Evolutionary conservation across 345 rosid species (phyloP), one percentile per base, ranked within the genome.

Genomic region (Eucalyptus decipiens): DNA sequence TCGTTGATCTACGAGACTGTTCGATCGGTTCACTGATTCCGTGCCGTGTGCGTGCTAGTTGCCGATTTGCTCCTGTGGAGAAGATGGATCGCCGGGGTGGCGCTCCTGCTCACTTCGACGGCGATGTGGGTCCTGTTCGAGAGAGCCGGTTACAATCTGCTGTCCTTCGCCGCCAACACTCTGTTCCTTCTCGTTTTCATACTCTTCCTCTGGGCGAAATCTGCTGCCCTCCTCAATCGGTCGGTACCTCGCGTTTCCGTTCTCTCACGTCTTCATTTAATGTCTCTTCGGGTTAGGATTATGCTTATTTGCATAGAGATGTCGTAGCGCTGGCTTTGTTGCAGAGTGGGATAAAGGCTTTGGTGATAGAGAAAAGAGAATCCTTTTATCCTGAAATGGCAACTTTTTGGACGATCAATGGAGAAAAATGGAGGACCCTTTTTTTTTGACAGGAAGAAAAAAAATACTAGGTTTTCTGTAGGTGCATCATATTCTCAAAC

Each of bases 201-300:
- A 90, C 97, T 98, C 94, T 98, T 97, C 94, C 89, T 96, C 47
- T 97, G 99, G 99, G 99, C 98, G 40, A 98, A 97, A 93, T 98
- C 99, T 90, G 99, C 99, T 91, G 91, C 95, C 28, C 95, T 98
- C 88, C 98, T 98, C 86, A 98, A 97, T 90, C 94, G 99, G 99
- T 98, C 15, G 45, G 87, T 86, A 58, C 47, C 40, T 86, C 58
- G n/a, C 42, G 62, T 86, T 50, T 24, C 81, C 81, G 23, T 72
- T 19, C 45, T 72, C 45, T 72, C 26, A 19, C 43, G 45, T 72
- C 45, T 5, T 72, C 51, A 14, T 37, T 72, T 72, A 42, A 72
- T 37, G 28, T 37, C 28, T 37, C 45, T 72, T 72, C 3, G 28
- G 6, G 43, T 72, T 72, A 0, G 42, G 81, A 7, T 37, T 72